These are phyloP conservation scores for Lodderomyces oxycetoniae DNA, from an alignment of 1,139 yeast genomes.

Conservation along the genomic window DNA sequence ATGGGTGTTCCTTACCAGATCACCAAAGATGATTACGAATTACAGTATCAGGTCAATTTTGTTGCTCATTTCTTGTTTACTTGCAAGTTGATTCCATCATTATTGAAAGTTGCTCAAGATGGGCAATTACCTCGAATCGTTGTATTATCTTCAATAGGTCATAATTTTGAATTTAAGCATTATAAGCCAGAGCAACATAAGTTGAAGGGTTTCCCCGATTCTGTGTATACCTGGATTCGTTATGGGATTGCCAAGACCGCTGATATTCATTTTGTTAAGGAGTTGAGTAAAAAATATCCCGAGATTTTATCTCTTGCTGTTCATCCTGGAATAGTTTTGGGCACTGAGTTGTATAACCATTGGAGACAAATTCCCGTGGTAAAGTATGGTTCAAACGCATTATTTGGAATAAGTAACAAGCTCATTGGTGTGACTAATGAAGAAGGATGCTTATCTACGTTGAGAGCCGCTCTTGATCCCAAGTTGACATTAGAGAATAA, in stretches of 20 bases:
- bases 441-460: conserved; percentile 33
- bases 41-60: conserved; percentile 41
- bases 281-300: conserved; percentile 27
- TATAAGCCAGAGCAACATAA: conserved; percentile 21
- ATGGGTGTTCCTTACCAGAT: conserved; percentile 36
- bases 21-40: conserved; percentile 36
- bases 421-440: conserved; percentile 29
- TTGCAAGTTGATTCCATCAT: conserved; percentile 25
- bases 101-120: conserved; percentile 19
- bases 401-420: conserved; percentile 13
- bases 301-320: conserved; percentile 30
- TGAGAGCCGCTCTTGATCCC: conserved; percentile 33
- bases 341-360: conserved; percentile 32
- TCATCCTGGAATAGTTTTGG: conserved; percentile 39
- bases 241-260: conserved; percentile 36
- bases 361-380: conserved; percentile 28
- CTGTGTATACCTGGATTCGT: conserved; percentile 28
- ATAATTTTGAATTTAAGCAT: conserved; percentile 22
- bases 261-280: conserved; percentile 27
- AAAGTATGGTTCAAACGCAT: conserved; percentile 15
- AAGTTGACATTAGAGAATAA: conserved; percentile 22
- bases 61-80: conserved; percentile 34
- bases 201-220: conserved; percentile 24
- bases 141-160: conserved; percentile 33
- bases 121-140: conserved; percentile 28